These are phyloP conservation scores for Trichophyton equinum DNA, from an alignment of 2,329 filamentous ascomycete genomes.

Conservation along the genomic window DNA sequence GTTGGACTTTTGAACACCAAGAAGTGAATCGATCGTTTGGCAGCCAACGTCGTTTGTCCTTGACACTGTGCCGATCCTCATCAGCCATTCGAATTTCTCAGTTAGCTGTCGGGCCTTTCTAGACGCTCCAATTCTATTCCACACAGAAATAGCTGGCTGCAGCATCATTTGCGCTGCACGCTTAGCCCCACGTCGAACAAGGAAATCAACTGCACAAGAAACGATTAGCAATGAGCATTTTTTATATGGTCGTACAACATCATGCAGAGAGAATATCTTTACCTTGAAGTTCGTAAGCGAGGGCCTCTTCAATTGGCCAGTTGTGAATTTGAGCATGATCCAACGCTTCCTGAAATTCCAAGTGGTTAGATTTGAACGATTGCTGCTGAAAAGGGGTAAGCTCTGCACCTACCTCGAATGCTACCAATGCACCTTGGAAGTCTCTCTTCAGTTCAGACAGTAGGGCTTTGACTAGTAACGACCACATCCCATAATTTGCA, in stretches of 20 bases:
- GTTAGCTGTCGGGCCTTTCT: conserved; percentile 48
- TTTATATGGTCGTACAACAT: neutral
- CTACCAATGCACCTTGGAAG: conserved; percentile 34
- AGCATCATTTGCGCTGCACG: conserved; percentile 47
- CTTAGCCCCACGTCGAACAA: conserved; percentile 45
- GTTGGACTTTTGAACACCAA: conserved; percentile 20
- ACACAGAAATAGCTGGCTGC: conserved; percentile 47
- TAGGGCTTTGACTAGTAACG: conserved; percentile 44
- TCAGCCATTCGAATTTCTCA: conserved; percentile 49
- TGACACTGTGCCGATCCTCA: conserved; percentile 42
- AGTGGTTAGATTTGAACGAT: neutral
- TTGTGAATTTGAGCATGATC: conserved; percentile 48
- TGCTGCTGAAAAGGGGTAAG: neutral
- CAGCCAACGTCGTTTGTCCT: conserved; percentile 43
- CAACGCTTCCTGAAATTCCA: conserved; percentile 38
- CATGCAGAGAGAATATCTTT: conserved; percentile 4
- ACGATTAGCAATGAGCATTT: neutral
- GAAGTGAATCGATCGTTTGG: conserved; percentile 44
- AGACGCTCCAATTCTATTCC: conserved; percentile 44
- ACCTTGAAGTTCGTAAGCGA: conserved; percentile 49
- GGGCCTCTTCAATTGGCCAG: conserved; percentile 47
- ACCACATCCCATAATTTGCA: conserved; percentile 49
- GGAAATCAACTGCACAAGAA: conserved; percentile 45
- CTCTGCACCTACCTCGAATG: conserved; percentile 21
- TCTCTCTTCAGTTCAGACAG: conserved; percentile 39